These are phyloP conservation scores for Ustanciosporium gigantosporum DNA, from an alignment of 1,284 basidiomycete species.

Conservation along the genomic window DNA sequence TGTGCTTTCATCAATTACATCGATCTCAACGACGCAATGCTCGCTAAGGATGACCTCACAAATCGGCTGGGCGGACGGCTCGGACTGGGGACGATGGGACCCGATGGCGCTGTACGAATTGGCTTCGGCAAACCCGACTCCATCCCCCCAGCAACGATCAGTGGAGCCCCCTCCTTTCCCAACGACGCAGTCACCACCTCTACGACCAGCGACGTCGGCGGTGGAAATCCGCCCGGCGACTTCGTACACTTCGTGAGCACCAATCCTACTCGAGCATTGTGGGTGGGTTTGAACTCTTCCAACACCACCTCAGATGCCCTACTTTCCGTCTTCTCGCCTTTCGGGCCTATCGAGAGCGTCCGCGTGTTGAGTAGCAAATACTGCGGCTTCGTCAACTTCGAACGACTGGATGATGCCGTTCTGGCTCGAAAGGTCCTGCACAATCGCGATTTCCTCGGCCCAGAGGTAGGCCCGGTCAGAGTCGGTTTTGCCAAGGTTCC, in stretches of 20 bases:
- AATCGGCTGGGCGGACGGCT: constrained; percentile 92
- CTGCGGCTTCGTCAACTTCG: constrained; percentile 94
- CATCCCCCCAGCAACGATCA: constrained; percentile 62
- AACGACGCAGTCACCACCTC: too few species aligned
- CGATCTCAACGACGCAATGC: constrained; percentile 87
- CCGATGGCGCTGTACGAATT: constrained; percentile 76
- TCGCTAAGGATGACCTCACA: constrained; percentile 92
- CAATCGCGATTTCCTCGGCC: constrained; percentile 89
- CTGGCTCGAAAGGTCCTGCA: constrained; percentile 91
- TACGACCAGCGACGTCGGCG: too few species aligned
- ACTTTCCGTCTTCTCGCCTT: constrained; percentile 85
- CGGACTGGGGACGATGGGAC: constrained; percentile 66
- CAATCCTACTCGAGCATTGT: constrained; percentile 47
- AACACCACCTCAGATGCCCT: constrained; percentile 64
- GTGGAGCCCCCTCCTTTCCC: background rate
- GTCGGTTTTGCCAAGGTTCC: constrained; percentile 96
- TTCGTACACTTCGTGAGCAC: constrained; percentile 1
- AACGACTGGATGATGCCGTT: constrained; percentile 92
- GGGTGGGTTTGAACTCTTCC: constrained; percentile 50
- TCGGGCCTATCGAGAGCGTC: constrained; percentile 94
- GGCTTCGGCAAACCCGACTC: constrained; percentile 97
- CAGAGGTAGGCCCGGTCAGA: constrained; percentile 90
- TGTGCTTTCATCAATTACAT: constrained; percentile 99
- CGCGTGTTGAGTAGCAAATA: constrained; percentile 95
- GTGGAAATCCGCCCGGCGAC: constrained; percentile 1